These are phyloP conservation scores for Elongisporangium undulatum DNA, from an alignment of 352 stramenopile species.

Conservation along the genomic window DNA sequence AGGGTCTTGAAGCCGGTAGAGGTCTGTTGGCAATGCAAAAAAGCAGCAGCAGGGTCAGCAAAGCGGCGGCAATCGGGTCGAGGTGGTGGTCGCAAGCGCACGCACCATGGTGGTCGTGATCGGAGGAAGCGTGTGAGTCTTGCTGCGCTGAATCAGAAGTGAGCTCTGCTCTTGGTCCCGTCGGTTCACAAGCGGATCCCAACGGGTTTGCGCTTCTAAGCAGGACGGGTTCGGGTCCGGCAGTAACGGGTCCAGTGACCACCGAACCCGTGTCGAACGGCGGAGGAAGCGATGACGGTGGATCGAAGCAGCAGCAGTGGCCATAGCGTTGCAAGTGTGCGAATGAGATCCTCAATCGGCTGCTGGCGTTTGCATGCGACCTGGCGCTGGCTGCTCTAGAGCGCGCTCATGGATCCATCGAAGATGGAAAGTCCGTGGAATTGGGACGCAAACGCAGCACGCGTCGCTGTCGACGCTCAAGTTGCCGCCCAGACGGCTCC, in stretches of 20 bases:
- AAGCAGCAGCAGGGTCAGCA: background rate
- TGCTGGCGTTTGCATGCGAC: background rate
- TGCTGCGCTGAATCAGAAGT: background rate
- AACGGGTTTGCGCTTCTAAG: background rate
- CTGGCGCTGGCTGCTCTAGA: background rate
- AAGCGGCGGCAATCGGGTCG: background rate
- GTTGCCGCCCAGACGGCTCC: background rate
- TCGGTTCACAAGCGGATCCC: background rate
- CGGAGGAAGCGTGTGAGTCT: background rate
- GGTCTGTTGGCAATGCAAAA: conserved; percentile 3
- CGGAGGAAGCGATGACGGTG: background rate
- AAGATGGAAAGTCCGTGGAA: background rate
- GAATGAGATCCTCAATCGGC: background rate
- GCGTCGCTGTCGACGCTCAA: background rate
- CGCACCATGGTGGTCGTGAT: background rate
- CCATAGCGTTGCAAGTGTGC: background rate
- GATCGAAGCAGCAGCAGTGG: background rate
- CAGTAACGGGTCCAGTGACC: background rate
- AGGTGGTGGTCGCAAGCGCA: background rate
- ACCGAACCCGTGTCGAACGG: background rate
- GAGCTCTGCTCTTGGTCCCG: background rate
- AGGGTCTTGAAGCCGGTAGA: conserved; percentile 61
- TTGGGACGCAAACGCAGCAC: background rate
- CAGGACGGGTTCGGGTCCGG: background rate
- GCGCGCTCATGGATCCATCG: background rate